These are phyloP conservation scores for Colletotrichum sp. DNA, from an alignment of 2,329 filamentous ascomycete genomes.

Conservation along the genomic window DNA sequence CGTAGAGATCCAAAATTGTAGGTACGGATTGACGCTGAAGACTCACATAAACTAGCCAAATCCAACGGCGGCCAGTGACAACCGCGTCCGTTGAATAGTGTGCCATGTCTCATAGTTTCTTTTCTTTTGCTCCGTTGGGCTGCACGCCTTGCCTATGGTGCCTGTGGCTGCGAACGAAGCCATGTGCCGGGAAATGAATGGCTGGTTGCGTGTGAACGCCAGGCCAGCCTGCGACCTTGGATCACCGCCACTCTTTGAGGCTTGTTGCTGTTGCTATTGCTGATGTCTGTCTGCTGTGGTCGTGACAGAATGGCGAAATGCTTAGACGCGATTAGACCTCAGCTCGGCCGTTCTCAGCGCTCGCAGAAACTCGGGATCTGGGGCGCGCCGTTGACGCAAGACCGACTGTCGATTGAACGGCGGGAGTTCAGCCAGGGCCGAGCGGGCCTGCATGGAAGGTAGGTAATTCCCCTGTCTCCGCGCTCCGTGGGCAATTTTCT, in stretches of 20 bases:
- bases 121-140: not conserved
- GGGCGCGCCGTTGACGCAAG: not conserved
- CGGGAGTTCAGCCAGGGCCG: not conserved
- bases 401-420: not conserved
- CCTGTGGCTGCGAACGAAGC: not conserved
- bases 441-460: not conserved
- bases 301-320: not conserved
- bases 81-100: not conserved
- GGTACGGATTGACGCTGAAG: not conserved
- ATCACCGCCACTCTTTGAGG: not conserved
- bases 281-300: not conserved
- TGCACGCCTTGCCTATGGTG: not conserved
- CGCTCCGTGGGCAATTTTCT: not conserved
- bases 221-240: not conserved
- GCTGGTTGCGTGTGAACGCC: not conserved
- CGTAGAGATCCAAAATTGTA: not conserved
- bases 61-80: not conserved
- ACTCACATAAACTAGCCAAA: not conserved
- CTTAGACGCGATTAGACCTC: not conserved
- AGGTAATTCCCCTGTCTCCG: not conserved
- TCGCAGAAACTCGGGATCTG: not conserved
- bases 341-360: not conserved
- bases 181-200: not conserved
- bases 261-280: not conserved
- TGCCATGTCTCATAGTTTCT: slow-evolving; percentile 8